These are phyloP conservation scores for Vitis rupestris DNA, from an alignment of 164 flowering plant species.

Conservation along the genomic window DNA sequence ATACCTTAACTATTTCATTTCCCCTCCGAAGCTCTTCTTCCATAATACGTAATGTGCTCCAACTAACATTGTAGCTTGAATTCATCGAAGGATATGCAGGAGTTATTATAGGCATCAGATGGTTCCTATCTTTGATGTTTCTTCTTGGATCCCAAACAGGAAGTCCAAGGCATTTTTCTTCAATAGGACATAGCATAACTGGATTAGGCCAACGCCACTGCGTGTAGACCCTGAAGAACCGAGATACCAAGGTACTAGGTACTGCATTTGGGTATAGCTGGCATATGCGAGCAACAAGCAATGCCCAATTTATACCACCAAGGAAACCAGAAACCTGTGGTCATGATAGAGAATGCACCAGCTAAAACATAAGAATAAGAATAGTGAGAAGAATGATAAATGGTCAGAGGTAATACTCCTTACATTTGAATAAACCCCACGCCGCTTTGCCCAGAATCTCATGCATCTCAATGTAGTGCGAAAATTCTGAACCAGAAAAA, in stretches of 20 bases:
- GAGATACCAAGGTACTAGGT: constrained; percentile 53
- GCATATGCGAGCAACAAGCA: constrained; percentile 64
- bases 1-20: constrained; percentile 78
- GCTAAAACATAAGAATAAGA: no score
- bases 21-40: constrained; percentile 82
- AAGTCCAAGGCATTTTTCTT: constrained; percentile 75
- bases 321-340: constrained; percentile 59
- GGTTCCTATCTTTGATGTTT: constrained; percentile 59
- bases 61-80: constrained; percentile 92
- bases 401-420: constrained; percentile 1
- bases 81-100: constrained; percentile 98
- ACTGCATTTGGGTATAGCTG: constrained; percentile 62
- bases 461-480: constrained; percentile 86
- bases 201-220: constrained; percentile 74
- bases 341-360: not conserved
- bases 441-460: constrained; percentile 92
- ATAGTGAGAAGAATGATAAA: not conserved
- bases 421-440: constrained; percentile 96
- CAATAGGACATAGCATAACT: constrained; percentile 62
- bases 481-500: constrained; percentile 53
- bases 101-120: constrained; percentile 92
- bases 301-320: constrained; percentile 66
- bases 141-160: constrained; percentile 91
- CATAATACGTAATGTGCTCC: constrained; percentile 85
- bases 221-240: constrained; percentile 57